Conservation (phyloP, 106 monocot species). For the Acorus calamus region DNA sequence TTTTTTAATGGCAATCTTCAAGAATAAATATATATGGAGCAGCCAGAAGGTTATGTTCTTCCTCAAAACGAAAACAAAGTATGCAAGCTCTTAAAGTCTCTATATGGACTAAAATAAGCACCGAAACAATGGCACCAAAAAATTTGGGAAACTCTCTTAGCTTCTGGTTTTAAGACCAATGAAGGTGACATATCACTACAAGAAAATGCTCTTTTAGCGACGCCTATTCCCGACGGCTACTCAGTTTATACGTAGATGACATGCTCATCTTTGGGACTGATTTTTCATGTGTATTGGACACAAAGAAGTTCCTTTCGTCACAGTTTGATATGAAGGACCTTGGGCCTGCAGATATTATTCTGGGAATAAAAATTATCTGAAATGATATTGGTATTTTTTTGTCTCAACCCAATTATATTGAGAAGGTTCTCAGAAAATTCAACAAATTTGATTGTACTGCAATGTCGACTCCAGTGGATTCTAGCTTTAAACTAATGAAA, state of each 20-base stretch:
- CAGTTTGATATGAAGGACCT: constrained; percentile 5
- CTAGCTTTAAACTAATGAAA: neutral
- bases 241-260: neutral
- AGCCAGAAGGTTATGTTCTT: neutral
- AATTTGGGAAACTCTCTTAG: neutral
- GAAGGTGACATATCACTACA: neutral
- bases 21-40: neutral
- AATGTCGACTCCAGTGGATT: neutral
- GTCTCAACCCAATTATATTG: neutral
- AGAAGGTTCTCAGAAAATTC: neutral
- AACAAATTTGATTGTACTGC: neutral
- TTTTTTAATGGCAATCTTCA: neutral
- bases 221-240: too few relatives aligned
- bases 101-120: neutral
- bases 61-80: neutral
- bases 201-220: neutral
- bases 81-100: neutral
- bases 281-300: neutral
- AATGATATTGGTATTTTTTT: neutral
- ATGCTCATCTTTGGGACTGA: neutral
- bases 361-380: neutral
- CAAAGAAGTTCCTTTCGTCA: too few relatives aligned
- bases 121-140: constrained; percentile 4
- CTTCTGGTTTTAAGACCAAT: neutral
- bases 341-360: neutral